Percentiles rank a stretch among this genome's conserved stretches.
Evolutionary conservation across 345 rosid genomes (phyloP).

Genomic region (Camelina laxa): DNA sequence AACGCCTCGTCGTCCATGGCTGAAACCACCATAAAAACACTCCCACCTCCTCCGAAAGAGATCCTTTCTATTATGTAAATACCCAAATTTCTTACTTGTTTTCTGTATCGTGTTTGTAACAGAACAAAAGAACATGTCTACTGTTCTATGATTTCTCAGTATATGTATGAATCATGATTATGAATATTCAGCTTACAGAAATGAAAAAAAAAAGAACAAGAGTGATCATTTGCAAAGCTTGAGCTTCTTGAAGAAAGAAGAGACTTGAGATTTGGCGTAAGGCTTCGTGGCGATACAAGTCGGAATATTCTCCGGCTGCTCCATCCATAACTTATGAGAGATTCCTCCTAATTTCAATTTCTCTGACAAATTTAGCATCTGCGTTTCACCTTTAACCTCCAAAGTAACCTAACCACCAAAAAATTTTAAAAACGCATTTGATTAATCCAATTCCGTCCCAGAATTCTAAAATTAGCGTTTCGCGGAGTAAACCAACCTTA

Average conservation of each 20-base stretch:
- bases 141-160: not conserved
- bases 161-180: not conserved
- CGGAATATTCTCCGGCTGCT: slow-evolving; percentile 89
- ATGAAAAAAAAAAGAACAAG: not conserved
- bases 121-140: not conserved
- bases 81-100: not conserved
- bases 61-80: slow-evolving; percentile 6
- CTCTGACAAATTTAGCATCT: slow-evolving; percentile 74
- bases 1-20: slow-evolving; percentile 55
- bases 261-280: slow-evolving; percentile 62
- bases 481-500: slow-evolving; percentile 51
- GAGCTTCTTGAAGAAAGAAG: slow-evolving; percentile 69
- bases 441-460: not conserved
- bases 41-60: not conserved
- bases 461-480: not conserved
- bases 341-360: slow-evolving; percentile 69
- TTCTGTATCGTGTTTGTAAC: slow-evolving; percentile 10
- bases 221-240: slow-evolving; percentile 75
- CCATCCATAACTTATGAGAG: slow-evolving; percentile 82
- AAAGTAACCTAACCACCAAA: slow-evolving; percentile 67
- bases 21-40: not conserved
- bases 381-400: slow-evolving; percentile 92
- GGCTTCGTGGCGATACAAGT: slow-evolving; percentile 91
- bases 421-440: not conserved
- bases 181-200: not conserved